Percentiles rank a stretch among this genome's conserved stretches.
These are phyloP conservation scores for Hyphopichia homilentoma DNA, from an alignment of 805 yeast genomes.

Conservation along the genomic window DNA sequence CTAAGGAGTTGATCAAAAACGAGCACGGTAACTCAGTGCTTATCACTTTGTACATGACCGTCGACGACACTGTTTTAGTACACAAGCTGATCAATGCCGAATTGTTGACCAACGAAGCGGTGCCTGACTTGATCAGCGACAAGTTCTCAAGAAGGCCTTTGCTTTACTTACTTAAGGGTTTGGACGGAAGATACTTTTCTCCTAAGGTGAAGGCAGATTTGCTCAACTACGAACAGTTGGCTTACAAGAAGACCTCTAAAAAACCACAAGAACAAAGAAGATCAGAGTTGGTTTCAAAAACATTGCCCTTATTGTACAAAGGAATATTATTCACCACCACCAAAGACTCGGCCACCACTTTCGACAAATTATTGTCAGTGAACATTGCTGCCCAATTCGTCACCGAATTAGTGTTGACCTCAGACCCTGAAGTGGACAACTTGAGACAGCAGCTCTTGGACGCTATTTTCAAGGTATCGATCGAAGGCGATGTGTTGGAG, in stretches of 20 bases:
- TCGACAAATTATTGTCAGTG: constrained; percentile 50
- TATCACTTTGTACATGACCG: constrained; percentile 73
- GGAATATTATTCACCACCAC: constrained; percentile 36
- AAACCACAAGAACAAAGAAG: constrained; percentile 79
- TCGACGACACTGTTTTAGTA: constrained; percentile 88
- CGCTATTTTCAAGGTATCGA: constrained; percentile 49
- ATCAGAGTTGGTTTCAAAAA: constrained; percentile 58
- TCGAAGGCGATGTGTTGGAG: constrained; percentile 63
- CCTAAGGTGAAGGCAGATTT: constrained; percentile 63
- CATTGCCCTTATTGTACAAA: constrained; percentile 62
- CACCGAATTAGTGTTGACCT: constrained; percentile 60
- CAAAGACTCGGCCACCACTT: constrained; percentile 38
- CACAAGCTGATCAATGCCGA: constrained; percentile 68
- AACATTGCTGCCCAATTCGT: constrained; percentile 82
- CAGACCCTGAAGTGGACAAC: constrained; percentile 22
- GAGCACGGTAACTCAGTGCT: constrained; percentile 84
- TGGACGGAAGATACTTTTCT: constrained; percentile 77
- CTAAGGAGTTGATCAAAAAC: constrained; percentile 70
- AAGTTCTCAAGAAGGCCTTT: constrained; percentile 89
- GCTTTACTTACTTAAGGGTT: constrained; percentile 72
- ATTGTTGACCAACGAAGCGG: constrained; percentile 41
- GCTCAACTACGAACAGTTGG: constrained; percentile 53
- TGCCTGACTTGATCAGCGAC: constrained; percentile 56
- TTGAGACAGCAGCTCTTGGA: constrained; percentile 49
- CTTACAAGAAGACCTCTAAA: constrained; percentile 65